Evolutionary conservation across 2,329 filamentous ascomycete species (phyloP).

Genomic region (Blumeriella jaapii): DNA sequence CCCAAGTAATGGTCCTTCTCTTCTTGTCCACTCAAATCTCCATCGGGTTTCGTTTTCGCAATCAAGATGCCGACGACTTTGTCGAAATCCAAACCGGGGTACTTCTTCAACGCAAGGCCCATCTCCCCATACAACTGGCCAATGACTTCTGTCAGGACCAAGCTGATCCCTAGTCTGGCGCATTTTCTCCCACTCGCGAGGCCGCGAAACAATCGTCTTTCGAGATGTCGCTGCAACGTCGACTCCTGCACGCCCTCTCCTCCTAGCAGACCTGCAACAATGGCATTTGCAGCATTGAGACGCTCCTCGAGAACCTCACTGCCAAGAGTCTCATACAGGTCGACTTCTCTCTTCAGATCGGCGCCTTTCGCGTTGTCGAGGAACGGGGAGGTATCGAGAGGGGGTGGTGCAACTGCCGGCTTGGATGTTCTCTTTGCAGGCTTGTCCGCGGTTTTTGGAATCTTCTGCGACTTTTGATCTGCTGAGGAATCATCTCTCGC

Average conservation of each 20-base stretch:
- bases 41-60: constrained; percentile 42
- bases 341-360: constrained; percentile 45
- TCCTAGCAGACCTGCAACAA: constrained; percentile 43
- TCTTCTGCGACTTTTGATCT: no score
- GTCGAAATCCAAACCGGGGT: constrained; percentile 45
- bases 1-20: constrained; percentile 79
- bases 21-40: constrained; percentile 55
- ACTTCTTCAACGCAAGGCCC: constrained; percentile 34
- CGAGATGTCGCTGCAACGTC: constrained; percentile 46
- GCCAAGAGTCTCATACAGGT: constrained; percentile 48
- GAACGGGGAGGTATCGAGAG: constrained; percentile 32
- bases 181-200: constrained; percentile 85
- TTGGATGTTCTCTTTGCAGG: constrained; percentile 7
- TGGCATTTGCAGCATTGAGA: constrained; percentile 45
- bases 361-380: constrained; percentile 39
- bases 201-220: constrained; percentile 67
- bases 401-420: constrained; percentile 5
- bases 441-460: constrained; percentile 6
- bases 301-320: constrained; percentile 46
- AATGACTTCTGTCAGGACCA: constrained; percentile 75
- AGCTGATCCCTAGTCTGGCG: constrained; percentile 76
- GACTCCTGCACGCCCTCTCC: constrained; percentile 38
- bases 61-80: constrained; percentile 40
- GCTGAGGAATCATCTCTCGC: constrained; percentile 15
- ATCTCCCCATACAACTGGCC: constrained; percentile 52